phyloP scores from a whole-genome alignment of 805 yeast genomes.

The Pichia ethanolica region DNA sequence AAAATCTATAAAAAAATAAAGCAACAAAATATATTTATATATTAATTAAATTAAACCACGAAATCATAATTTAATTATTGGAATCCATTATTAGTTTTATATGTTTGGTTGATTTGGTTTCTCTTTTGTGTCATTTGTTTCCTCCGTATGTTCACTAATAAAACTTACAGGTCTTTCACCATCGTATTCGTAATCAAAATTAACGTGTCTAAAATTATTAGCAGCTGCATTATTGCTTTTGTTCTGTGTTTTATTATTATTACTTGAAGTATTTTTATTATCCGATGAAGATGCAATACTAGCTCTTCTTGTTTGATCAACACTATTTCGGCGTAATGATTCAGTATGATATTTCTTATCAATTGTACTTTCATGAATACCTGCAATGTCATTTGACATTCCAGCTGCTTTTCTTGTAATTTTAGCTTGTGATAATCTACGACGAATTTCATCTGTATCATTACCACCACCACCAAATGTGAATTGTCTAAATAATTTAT shows the following conservation, averaged over 20 bases:
- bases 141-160: conserved; percentile 7
- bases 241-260: no score
- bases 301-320: background rate
- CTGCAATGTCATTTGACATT: conserved; percentile 40
- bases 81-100: no score
- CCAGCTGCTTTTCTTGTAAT: conserved; percentile 36
- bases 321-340: background rate
- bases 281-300: background rate
- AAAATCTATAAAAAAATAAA: no score
- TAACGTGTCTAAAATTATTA: conserved; percentile 9
- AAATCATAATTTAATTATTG: no score
- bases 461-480: conserved; percentile 26
- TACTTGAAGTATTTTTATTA: no score
- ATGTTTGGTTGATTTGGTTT: no score
- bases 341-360: conserved; percentile 6
- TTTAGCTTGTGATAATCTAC: conserved; percentile 30
- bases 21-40: no score
- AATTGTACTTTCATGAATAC: conserved; percentile 24
- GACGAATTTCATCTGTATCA: conserved; percentile 25
- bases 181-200: conserved; percentile 14
- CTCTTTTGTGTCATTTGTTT: background rate
- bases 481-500: conserved; percentile 21
- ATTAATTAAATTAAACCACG: no score
- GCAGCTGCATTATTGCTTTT: no score
- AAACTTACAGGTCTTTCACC: conserved; percentile 15